Base-by-base conservation (phyloP, 805 yeast genomes). In the Candida ortonii region DNA sequence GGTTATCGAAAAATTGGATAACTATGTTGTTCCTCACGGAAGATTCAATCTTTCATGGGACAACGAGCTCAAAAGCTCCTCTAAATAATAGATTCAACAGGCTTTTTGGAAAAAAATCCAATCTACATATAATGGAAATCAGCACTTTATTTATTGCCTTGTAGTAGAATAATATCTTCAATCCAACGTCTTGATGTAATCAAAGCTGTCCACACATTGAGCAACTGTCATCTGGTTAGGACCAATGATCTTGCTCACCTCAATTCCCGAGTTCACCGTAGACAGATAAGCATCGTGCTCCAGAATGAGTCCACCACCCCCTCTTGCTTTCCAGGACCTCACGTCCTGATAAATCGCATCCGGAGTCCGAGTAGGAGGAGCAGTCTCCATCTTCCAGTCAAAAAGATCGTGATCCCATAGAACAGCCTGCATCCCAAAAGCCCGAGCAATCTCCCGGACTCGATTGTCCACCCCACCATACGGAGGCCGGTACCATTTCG, bases 401-500 rank as follows among this genome's bases (percentile, higher is more conserved):
- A 80, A 80, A 0, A 96, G 77, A 59, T 90, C 97, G 50, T 72
- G 76, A 54, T 87, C 93, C 98, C 97, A 90, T 21, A 90, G 61
- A 16, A 84, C 96, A 4, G 84, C 77, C 50, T 81, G 87, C 70
- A 90, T 73, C 0, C 96, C 96, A 58, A 90, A 83, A 59, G 81
- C 84, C 34, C 89, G 67, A 11, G 86, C 73, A 35, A 90, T 84
- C 2, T 79, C 64, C 38, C 97, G 66, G 1, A 90, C 83, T 34
- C 97, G 66, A 55, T 88, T 81, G 62, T 90, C 98, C 21, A 86
- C 70, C 0, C 95, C 97, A 1, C 97, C 98, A 55, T 86, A 90
- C 1, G 98, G 98, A 0, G 98, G 98, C 47, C 98, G 73, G 58
- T 84, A 90, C 84, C 90, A 90, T 52, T 81, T 82, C 6, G 98